phyloP scores from a whole-genome alignment of 495 filamentous ascomycete species.

The Trichoderma gamsii region DNA sequence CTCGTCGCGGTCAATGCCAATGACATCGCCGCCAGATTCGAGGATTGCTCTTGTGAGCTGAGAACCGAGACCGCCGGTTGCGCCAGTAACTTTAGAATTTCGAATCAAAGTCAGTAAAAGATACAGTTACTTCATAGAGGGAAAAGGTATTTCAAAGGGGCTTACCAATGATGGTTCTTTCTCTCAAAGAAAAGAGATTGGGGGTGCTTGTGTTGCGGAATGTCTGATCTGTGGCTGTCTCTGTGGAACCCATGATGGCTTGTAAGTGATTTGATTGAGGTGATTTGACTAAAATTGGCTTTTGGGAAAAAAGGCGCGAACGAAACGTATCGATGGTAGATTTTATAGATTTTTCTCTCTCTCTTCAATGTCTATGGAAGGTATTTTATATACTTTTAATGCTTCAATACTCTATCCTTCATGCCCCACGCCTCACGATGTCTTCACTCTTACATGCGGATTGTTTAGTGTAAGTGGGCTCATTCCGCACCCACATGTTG shows the following conservation, averaged over 20 bases:
- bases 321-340: not conserved
- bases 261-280: not conserved
- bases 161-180: constrained; percentile 9
- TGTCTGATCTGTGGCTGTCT: not conserved
- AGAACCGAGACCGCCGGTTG: not conserved
- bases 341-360: not conserved
- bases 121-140: not conserved
- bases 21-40: constrained; percentile 12
- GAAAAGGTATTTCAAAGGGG: not conserved
- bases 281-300: not conserved
- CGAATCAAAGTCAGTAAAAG: not conserved
- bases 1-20: not conserved
- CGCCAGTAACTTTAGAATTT: not conserved
- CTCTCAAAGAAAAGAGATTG: not conserved
- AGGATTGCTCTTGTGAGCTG: constrained; percentile 5
- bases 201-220: not conserved
- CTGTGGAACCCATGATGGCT: constrained; percentile 2
- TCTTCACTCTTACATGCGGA: no score
- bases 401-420: not conserved
- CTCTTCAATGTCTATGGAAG: not conserved
- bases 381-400: not conserved
- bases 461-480: no score
- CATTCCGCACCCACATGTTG: no score
- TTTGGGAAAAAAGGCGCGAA: no score
- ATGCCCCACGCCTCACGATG: not conserved